A percentile compares a stretch with the other conserved stretches of the same genome.
Conservation (phyloP, 225 moss, liverwort and hornwort genomes). For the Lunularia cruciata region DNA sequence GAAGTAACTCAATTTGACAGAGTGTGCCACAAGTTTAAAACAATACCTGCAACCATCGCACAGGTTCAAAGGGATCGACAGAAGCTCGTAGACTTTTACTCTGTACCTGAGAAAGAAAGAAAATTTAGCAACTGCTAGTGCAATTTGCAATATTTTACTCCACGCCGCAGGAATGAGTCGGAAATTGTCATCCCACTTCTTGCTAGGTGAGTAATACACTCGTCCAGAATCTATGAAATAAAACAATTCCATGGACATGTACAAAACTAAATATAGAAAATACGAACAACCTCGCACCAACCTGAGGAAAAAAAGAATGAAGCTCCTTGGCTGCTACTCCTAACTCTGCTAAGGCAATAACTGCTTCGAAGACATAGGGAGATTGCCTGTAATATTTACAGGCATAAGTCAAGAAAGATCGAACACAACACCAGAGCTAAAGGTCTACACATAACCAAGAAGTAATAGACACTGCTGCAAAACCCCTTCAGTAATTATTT, state of each 20-base stretch:
- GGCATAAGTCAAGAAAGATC: too few species aligned
- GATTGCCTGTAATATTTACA: slow-evolving; percentile 95
- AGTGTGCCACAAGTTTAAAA: neutral
- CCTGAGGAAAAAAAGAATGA: slow-evolving; percentile 81
- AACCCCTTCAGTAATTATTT: too few species aligned
- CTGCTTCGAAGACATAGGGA: slow-evolving; percentile 88
- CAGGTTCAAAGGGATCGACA: slow-evolving; percentile 69
- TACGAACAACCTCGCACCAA: slow-evolving; percentile 22
- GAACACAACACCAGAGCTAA: too few species aligned
- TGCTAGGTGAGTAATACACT: too few species aligned
- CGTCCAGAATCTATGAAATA: too few species aligned
- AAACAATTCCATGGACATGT: neutral
- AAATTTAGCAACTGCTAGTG: too few species aligned
- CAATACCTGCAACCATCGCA: slow-evolving; percentile 91
- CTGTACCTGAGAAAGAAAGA: slow-evolving; percentile 49
- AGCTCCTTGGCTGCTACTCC: slow-evolving; percentile 82
- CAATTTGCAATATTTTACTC: too few species aligned
- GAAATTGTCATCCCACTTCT: too few species aligned
- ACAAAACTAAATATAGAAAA: too few species aligned
- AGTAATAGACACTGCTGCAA: neutral
- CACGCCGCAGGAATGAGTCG: neutral
- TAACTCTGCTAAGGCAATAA: slow-evolving; percentile 85
- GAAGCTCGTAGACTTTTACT: slow-evolving; percentile 62
- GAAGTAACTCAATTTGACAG: neutral
- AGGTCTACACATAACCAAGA: too few species aligned